Evolutionary conservation across 495 filamentous ascomycete species (phyloP), one percentile per base, ranked within the genome.

Genomic region (Penicillium cosmopolitanum): DNA sequence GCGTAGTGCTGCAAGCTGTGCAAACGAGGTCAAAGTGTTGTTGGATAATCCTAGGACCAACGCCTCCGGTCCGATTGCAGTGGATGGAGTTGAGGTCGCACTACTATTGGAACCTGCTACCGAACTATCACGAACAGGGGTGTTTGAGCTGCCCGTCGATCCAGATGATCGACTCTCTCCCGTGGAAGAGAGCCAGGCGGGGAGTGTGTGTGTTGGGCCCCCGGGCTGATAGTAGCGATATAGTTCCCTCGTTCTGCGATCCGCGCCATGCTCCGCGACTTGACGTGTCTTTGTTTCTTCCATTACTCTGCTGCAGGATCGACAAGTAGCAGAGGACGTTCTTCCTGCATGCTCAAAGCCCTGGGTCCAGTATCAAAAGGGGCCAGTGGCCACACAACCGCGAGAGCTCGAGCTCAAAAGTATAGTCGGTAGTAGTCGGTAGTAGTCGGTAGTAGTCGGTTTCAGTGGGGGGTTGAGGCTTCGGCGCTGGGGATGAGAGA

Each of bases 21-120:
- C 70, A 58, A 73, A 72, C 7, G 80, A 75, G 0, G 72, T 78
- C 25, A 90, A 73, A 31, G 81, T 82, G 11, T 82, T 80, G 64
- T 90, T 88, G 6, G 66, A 61, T 18, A 63, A 50, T 10, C 66
- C 68, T n/a, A 73, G 53, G 11, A 66, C 43, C 19, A 70, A 54
- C 6, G 50, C 18, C 19, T 70, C 68, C 1, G 65, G 48, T 12
- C 65, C 65, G 11, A 56, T 11, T n/a, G 61, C 55, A 5, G 59
- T 66, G 0, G 66, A 61, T 6, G 66, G 58, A 5, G 50, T 51
- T 12, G 62, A 61, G 15, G 54, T 58, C 1, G 53, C 43, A 35
- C 61, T 66, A 38, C 56, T 53, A 38, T 38, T 57, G 5, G 62
- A 60, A 6, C 35, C 18, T 28, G 23, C 46, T 28, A 48, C 46